phyloP scores from a whole-genome alignment of 805 yeast genomes.

The Suhomyces faveliae region DNA sequence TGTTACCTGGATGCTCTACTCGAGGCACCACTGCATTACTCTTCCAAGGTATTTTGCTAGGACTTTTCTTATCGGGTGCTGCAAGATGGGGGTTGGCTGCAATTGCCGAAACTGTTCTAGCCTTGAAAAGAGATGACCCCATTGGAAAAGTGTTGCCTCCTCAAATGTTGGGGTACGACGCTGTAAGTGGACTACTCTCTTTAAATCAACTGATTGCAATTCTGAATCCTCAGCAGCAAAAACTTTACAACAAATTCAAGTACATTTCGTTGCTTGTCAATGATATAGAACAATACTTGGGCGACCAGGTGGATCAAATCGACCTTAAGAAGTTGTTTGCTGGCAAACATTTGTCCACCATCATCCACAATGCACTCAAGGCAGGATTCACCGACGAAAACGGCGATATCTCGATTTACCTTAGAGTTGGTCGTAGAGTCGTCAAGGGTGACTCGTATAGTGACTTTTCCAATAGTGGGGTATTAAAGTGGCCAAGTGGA shows the following conservation, averaged over 20 bases:
- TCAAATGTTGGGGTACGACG: constrained; percentile 32
- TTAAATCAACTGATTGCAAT: constrained; percentile 30
- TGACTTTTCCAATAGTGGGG: constrained; percentile 67
- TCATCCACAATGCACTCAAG: constrained; percentile 31
- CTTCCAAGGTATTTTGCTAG: constrained; percentile 83
- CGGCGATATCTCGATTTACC: constrained; percentile 42
- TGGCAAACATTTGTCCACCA: constrained; percentile 18
- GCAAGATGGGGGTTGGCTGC: constrained; percentile 94
- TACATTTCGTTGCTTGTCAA: constrained; percentile 69
- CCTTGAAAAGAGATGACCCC: constrained; percentile 74
- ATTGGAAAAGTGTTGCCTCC: constrained; percentile 57
- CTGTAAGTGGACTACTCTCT: constrained; percentile 28
- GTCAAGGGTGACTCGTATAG: constrained; percentile 40
- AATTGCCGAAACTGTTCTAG: constrained; percentile 70
- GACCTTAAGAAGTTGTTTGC: constrained; percentile 26
- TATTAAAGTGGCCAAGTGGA: constrained; percentile 59
- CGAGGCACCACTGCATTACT: constrained; percentile 66
- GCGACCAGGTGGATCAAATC: constrained; percentile 40
- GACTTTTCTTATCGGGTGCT: constrained; percentile 79
- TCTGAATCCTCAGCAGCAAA: constrained; percentile 10
- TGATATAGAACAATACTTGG: constrained; percentile 75
- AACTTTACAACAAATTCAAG: constrained; percentile 30
- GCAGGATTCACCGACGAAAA: constrained; percentile 22
- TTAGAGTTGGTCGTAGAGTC: constrained; percentile 57
- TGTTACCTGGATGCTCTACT: constrained; percentile 83